A percentile compares a stretch with the other conserved stretches of the same genome.
These are phyloP conservation scores for Diaporthe longicolla DNA, from an alignment of 2,329 filamentous ascomycete genomes.

Conservation along the genomic window DNA sequence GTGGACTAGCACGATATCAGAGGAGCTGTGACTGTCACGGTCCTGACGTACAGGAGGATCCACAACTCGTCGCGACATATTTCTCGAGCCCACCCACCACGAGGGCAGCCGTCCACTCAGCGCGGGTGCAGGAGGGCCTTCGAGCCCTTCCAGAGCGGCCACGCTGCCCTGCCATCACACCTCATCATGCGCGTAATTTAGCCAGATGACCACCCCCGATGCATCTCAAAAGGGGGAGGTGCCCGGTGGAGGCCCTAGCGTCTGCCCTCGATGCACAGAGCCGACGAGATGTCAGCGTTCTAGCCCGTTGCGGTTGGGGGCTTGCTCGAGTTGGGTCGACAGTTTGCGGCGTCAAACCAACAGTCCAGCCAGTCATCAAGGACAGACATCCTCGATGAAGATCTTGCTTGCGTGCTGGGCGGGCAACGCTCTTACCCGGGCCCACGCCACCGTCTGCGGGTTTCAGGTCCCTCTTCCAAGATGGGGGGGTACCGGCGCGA, in stretches of 20 bases:
- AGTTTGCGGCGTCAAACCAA: background rate
- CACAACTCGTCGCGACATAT: slow-evolving; percentile 24
- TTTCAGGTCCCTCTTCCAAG: slow-evolving; percentile 22
- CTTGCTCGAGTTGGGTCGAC: slow-evolving; percentile 12
- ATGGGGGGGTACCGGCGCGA: slow-evolving; percentile 13
- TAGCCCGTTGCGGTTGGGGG: slow-evolving; percentile 21
- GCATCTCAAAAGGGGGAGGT: slow-evolving; percentile 25
- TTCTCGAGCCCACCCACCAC: slow-evolving; percentile 23
- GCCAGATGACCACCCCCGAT: slow-evolving; percentile 29
- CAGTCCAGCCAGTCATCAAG: background rate
- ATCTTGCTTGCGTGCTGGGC: slow-evolving; percentile 17
- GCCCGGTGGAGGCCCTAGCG: slow-evolving; percentile 28
- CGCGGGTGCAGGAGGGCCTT: background rate
- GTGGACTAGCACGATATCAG: background rate
- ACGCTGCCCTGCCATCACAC: slow-evolving; percentile 26
- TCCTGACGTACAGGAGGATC: slow-evolving; percentile 26
- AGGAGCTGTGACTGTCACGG: slow-evolving; percentile 19
- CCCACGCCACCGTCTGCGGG: slow-evolving; percentile 30
- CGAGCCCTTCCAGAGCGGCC: slow-evolving; percentile 18
- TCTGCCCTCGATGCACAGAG: slow-evolving; percentile 15
- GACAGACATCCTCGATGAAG: background rate
- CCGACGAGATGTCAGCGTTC: slow-evolving; percentile 24
- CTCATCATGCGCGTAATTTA: slow-evolving; percentile 35
- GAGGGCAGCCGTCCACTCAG: slow-evolving; percentile 11
- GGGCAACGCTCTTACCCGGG: slow-evolving; percentile 6